Evolutionary conservation across 805 yeast species (phyloP).

Genomic region (Pichia phayaonensis): DNA sequence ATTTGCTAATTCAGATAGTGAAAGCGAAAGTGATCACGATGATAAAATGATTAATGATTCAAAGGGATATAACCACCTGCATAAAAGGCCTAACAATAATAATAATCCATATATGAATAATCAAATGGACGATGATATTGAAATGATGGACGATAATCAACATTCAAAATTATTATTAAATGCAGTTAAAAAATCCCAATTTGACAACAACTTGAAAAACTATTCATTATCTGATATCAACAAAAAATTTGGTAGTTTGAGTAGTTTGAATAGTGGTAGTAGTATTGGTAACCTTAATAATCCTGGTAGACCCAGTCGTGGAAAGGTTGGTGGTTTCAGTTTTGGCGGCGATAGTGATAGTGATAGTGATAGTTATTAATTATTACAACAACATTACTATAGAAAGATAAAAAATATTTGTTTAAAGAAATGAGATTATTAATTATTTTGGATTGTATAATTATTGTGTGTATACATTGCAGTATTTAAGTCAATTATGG

Average conservation of each 20-base stretch:
- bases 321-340: background rate
- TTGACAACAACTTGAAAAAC: background rate
- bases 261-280: background rate
- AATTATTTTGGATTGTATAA: background rate
- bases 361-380: conserved; percentile 9
- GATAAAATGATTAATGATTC: background rate
- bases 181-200: conserved; percentile 4
- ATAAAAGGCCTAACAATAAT: background rate
- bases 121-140: background rate
- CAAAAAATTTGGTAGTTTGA: conserved; percentile 1
- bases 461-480: background rate
- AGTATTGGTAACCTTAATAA: background rate
- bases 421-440: too few relatives aligned
- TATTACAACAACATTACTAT: background rate
- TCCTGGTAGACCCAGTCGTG: background rate
- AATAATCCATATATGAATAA: background rate
- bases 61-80: background rate
- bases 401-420: too few relatives aligned
- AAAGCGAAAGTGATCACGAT: background rate
- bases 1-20: background rate
- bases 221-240: conserved; percentile 6
- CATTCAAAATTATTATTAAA: background rate
- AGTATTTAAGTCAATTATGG: conserved; percentile 7
- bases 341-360: conserved; percentile 17
- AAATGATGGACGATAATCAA: background rate